Evolutionary conservation across 2,329 filamentous ascomycete species (phyloP).

Genomic region (Iodosphaeria phyllophila): DNA sequence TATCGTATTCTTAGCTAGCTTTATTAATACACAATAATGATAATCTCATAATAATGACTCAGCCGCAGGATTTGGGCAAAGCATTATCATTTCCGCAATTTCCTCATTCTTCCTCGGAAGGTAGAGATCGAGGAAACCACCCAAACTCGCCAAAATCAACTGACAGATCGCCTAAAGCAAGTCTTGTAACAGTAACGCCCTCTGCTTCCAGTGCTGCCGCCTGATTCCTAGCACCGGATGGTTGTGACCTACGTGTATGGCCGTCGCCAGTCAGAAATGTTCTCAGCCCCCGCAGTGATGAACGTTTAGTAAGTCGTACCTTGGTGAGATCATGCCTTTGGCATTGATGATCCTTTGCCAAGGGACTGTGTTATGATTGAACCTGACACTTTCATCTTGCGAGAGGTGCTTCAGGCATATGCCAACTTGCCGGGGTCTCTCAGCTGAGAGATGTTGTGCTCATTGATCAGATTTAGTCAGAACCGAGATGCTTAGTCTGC

Average conservation of each 20-base stretch:
- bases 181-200: slow-evolving; percentile 29
- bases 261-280: background rate
- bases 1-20: background rate
- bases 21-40: background rate
- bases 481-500: too few relatives aligned
- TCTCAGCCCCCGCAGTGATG: background rate
- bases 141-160: slow-evolving; percentile 32
- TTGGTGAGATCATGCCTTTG: slow-evolving; percentile 69
- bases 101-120: slow-evolving; percentile 18
- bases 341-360: slow-evolving; percentile 91
- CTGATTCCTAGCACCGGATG: slow-evolving; percentile 28
- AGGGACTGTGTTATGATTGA: slow-evolving; percentile 64
- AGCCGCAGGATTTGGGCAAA: too few relatives aligned
- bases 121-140: slow-evolving; percentile 34
- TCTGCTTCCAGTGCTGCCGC: slow-evolving; percentile 29
- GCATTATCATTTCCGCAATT: slow-evolving; percentile 2
- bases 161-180: slow-evolving; percentile 29
- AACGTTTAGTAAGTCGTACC: slow-evolving; percentile 25
- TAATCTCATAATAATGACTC: too few relatives aligned
- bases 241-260: slow-evolving; percentile 28
- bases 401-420: slow-evolving; percentile 78
- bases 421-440: slow-evolving; percentile 69
- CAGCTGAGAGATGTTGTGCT: slow-evolving; percentile 24
- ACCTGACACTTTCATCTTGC: slow-evolving; percentile 27
- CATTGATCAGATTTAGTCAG: background rate